Conservation (phyloP, 2,329 filamentous ascomycete genomes). For the Talaromyces albobiverticillius region DNA sequence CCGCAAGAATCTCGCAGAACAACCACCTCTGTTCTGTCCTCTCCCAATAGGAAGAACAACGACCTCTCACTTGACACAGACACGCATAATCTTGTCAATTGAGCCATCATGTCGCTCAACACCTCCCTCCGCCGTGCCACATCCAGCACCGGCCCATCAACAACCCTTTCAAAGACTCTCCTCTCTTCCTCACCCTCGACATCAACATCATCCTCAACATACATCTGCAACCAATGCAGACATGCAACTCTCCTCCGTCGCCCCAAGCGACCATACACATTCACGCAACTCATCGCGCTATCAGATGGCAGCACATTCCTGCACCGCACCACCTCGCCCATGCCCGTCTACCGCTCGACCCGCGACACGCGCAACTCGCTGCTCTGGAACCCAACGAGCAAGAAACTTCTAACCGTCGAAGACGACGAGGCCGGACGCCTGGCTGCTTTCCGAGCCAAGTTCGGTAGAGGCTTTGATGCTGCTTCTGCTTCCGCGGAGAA, state of each 20-base stretch:
- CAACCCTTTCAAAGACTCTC: constrained; percentile 7
- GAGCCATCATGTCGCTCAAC: constrained; percentile 30
- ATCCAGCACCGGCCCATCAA: constrained; percentile 15
- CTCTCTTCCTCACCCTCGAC: constrained; percentile 17
- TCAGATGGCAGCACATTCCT: constrained; percentile 80
- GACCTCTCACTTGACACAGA: not conserved
- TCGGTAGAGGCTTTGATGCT: constrained; percentile 79
- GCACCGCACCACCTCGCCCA: constrained; percentile 49
- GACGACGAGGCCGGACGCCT: constrained; percentile 91
- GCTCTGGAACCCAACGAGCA: constrained; percentile 84
- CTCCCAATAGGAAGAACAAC: too few species aligned
- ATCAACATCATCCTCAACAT: constrained; percentile 34
- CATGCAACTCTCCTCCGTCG: constrained; percentile 82
- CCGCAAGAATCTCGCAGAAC: too few species aligned
- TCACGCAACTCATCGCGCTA: constrained; percentile 93
- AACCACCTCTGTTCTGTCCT: too few species aligned
- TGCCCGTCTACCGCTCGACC: constrained; percentile 58
- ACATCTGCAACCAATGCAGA: constrained; percentile 61
- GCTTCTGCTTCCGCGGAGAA: constrained; percentile 29
- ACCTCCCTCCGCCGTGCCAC: constrained; percentile 31
- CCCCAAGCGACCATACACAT: constrained; percentile 89
- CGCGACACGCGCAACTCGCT: constrained; percentile 89
- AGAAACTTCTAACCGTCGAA: constrained; percentile 81
- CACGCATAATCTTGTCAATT: not conserved
- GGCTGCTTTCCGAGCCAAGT: constrained; percentile 78